Evolutionary conservation across 768 basidiomycete species (phyloP).

Genomic region (Podaxis carcinomalis): DNA sequence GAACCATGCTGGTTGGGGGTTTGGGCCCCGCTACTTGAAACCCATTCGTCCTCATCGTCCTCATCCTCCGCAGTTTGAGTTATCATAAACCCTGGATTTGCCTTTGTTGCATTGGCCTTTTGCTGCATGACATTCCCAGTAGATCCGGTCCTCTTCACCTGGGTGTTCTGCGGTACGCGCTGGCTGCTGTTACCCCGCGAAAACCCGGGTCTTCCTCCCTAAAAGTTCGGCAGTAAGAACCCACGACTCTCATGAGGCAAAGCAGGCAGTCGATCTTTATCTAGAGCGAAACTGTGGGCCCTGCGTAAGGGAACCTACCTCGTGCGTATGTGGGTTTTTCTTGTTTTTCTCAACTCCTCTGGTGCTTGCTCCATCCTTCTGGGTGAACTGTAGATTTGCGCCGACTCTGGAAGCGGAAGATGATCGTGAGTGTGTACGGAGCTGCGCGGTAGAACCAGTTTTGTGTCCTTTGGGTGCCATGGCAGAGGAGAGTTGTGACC

Average conservation of each 20-base stretch:
- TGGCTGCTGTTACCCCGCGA: conserved; percentile 30
- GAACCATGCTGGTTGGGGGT: conserved; percentile 55
- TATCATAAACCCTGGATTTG: conserved; percentile 56
- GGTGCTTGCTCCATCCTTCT: conserved; percentile 46
- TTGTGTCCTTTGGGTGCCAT: conserved; percentile 54
- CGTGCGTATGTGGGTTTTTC: conserved; percentile 39
- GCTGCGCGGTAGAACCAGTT: conserved; percentile 37
- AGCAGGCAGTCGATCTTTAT: conserved; percentile 13
- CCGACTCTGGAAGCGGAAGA: conserved; percentile 59
- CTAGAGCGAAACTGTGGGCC: conserved; percentile 13
- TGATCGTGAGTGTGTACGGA: conserved; percentile 60
- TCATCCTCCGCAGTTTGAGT: conserved; percentile 40
- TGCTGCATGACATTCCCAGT: conserved; percentile 16
- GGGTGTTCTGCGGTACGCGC: conserved; percentile 18
- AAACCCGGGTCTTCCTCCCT: conserved; percentile 23
- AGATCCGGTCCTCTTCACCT: conserved; percentile 28
- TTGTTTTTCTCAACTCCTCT: conserved; percentile 50
- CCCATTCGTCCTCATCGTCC: conserved; percentile 68
- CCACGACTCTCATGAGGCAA: conserved; percentile 17
- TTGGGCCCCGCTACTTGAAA: conserved; percentile 70
- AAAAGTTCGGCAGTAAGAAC: conserved; percentile 17
- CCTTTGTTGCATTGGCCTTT: conserved; percentile 27
- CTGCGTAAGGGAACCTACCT: conserved; percentile 33
- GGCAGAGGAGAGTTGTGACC: conserved; percentile 4
- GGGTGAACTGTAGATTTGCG: conserved; percentile 63